Conservation (phyloP, 1,284 basidiomycete genomes). For the Microbotryomycetes sp. region DNA sequence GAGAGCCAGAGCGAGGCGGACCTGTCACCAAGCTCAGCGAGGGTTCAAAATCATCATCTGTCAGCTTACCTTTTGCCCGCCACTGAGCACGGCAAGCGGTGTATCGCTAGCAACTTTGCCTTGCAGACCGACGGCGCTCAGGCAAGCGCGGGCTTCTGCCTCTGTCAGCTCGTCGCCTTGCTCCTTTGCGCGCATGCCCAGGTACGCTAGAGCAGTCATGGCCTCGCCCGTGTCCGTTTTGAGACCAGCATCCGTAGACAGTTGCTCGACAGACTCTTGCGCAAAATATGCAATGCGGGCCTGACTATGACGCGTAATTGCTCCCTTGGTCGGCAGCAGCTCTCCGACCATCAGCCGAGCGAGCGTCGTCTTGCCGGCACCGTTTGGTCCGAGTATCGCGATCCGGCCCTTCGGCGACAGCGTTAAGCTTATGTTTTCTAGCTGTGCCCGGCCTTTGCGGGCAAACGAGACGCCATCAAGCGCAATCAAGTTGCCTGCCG, state of each 20-base stretch:
- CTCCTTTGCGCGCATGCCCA: conserved; percentile 39
- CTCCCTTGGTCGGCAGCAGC: conserved; percentile 50
- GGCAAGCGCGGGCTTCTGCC: conserved; percentile 45
- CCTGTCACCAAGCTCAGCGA: conserved; percentile 26
- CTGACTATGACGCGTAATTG: conserved; percentile 52
- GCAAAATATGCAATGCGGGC: conserved; percentile 50
- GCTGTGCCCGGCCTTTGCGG: conserved; percentile 39
- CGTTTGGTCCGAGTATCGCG: conserved; percentile 54
- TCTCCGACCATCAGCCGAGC: conserved; percentile 50
- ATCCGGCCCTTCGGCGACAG: conserved; percentile 53
- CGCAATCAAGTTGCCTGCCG: conserved; percentile 50
- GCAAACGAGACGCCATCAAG: conserved; percentile 49
- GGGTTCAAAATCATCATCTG: not conserved
- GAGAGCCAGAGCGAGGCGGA: conserved; percentile 48
- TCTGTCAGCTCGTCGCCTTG: conserved; percentile 42
- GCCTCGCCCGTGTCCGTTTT: not conserved
- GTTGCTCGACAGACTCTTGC: conserved; percentile 43
- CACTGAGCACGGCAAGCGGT: conserved; percentile 49
- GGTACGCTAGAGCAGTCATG: conserved; percentile 45
- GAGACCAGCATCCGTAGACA: conserved; percentile 38
- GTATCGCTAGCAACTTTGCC: conserved; percentile 48
- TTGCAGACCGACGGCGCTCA: conserved; percentile 50
- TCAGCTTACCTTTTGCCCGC: conserved; percentile 51
- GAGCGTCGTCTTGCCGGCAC: conserved; percentile 54
- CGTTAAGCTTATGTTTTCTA: conserved; percentile 53